Evolutionary conservation across 768 basidiomycete genomes (phyloP), one percentile per base, ranked within the genome.

Genomic region (Auricularia auricula-judae): DNA sequence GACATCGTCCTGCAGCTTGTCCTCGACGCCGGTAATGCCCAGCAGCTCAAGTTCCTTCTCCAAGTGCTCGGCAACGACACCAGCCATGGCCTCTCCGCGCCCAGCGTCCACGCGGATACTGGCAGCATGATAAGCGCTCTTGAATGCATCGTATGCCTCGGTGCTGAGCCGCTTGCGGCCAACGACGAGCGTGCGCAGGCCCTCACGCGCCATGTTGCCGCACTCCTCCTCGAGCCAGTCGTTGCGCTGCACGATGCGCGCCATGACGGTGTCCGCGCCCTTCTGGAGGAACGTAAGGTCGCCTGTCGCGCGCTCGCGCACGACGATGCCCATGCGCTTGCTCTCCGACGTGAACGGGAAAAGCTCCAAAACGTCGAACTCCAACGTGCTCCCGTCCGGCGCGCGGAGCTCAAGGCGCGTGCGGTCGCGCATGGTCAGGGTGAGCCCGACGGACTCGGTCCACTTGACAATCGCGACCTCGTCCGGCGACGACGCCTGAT

Each of bases 171-270:
- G 78, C 72, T 93, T 95, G 61, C 91, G 79, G 3, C 86, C 96
- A 75, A 98, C 85, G 53, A 99, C 97, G 47, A 99, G 82, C 36
- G 97, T 99, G 11, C 97, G 82, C 62, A 99, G 73, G 0, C 97
- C 97, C 70, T 99, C 97, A 16, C 96, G 80, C 1, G 96, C 96
- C 96, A 99, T 98, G 72, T 99, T 98, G 10, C 88, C 95, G 7
- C 91, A 93, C 76, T 99, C 97, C 72, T 99, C 97, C 70, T 99
- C 97, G 1, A 99, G 80, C 97, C 97, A 98, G 75, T 98, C 97
- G 73, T 98, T 98, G 70, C 89, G 85, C 72, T 92, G 93, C 42
- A 98, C 96, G 62, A 99, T 93, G 70, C 82, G 84, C 33, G 88
- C 81, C 97, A 99, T 98, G 47, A 98, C 92, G n/a, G 95, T 93